Evolutionary conservation across 2,329 filamentous ascomycete genomes (phyloP).

Genomic region (Ambrosiella xylebori): DNA sequence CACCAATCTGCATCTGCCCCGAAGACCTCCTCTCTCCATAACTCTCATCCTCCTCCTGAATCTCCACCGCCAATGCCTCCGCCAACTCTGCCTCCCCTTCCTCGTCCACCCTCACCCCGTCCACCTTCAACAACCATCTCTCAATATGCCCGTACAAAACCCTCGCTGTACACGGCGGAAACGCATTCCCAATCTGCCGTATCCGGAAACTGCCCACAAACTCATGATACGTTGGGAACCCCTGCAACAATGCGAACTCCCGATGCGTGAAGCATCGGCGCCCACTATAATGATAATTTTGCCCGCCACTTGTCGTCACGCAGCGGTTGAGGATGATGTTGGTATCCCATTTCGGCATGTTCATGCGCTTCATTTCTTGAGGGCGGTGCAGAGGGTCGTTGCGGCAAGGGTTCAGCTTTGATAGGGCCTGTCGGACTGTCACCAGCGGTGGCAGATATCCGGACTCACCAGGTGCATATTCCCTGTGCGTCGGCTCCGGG

Average conservation of each 20-base stretch:
- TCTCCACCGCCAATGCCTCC: constrained; percentile 12
- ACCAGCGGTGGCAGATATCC: constrained; percentile 23
- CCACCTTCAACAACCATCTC: constrained; percentile 27
- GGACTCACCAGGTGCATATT: constrained; percentile 17
- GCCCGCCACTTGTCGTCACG: constrained; percentile 47
- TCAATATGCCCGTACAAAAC: constrained; percentile 32
- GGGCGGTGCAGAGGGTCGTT: constrained; percentile 27
- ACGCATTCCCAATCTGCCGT: constrained; percentile 63
- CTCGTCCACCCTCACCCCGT: constrained; percentile 18
- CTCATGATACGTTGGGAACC: constrained; percentile 44
- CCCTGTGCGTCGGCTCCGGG: constrained; percentile 41
- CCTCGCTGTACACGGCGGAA: constrained; percentile 43
- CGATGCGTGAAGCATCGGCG: constrained; percentile 44
- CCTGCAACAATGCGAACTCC: constrained; percentile 53
- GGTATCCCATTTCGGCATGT: constrained; percentile 26
- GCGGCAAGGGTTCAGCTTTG: constrained; percentile 17
- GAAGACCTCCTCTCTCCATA: not conserved
- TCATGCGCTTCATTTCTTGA: constrained; percentile 16
- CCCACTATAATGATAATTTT: constrained; percentile 50
- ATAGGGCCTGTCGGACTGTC: constrained; percentile 28
- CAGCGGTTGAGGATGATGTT: constrained; percentile 33
- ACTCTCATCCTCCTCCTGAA: constrained; percentile 1
- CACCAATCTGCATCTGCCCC: not conserved
- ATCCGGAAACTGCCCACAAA: constrained; percentile 35
- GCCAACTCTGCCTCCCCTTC: constrained; percentile 4